Percentiles rank a stretch among this genome's conserved stretches.
Conservation (phyloP, 1,284 basidiomycete genomes). For the Schizophyllum commune region DNA sequence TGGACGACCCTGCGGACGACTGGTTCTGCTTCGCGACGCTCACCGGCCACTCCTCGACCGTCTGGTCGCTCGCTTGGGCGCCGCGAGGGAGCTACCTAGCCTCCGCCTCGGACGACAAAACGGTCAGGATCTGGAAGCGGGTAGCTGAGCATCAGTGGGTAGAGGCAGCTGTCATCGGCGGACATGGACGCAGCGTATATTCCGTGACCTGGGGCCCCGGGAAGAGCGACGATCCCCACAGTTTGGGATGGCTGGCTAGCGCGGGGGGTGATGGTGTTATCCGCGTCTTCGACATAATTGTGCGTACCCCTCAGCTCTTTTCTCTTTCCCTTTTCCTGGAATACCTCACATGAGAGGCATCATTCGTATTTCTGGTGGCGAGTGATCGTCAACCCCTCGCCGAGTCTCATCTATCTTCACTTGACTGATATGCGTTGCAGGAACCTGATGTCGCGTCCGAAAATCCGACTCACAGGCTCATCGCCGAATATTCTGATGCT, state of each 20-base stretch:
- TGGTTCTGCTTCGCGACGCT: conserved; percentile 88
- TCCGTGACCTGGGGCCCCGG: conserved; percentile 68
- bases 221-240: conserved; percentile 16
- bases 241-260: conserved; percentile 67
- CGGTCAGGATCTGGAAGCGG: conserved; percentile 65
- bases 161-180: conserved; percentile 44
- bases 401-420: conserved; percentile 4
- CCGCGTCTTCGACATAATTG: conserved; percentile 65
- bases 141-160: conserved; percentile 51
- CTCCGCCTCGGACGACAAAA: conserved; percentile 74
- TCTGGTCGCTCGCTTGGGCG: conserved; percentile 86
- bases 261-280: conserved; percentile 75
- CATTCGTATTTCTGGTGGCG: no score
- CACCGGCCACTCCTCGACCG: conserved; percentile 78
- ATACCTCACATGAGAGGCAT: no score
- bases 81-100: conserved; percentile 82
- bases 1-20: conserved; percentile 92
- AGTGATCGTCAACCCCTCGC: no score
- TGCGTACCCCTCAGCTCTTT: conserved; percentile 26
- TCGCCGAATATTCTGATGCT: conserved; percentile 46
- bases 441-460: conserved; percentile 19
- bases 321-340: conserved; percentile 1
- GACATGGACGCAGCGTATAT: conserved; percentile 62
- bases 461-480: conserved; percentile 32
- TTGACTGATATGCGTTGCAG: conserved; percentile 9